phyloP scores from a whole-genome alignment of 192 early-diverging fungal species.

The Phycomyces nitens region DNA sequence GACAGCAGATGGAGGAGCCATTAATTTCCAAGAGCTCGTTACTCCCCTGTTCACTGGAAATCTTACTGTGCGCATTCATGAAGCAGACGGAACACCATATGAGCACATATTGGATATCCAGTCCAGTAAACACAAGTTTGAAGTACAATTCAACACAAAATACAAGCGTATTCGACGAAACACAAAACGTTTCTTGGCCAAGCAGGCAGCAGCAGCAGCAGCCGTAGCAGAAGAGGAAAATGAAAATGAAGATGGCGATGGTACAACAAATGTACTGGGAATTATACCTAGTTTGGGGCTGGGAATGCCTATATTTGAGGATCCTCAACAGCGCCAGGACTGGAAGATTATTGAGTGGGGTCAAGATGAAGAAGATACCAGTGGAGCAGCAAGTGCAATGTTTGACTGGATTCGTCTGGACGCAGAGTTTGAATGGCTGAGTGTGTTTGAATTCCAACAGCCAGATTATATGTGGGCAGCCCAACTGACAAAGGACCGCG shows the following conservation, averaged over 20 bases:
- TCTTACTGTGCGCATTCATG: conserved; percentile 72
- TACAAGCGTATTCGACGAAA: conserved; percentile 93
- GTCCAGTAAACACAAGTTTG: conserved; percentile 68
- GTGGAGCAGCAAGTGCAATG: conserved; percentile 52
- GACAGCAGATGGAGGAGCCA: conserved; percentile 4
- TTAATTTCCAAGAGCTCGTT: conserved; percentile 25
- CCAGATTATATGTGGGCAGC: conserved; percentile 95
- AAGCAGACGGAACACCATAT: conserved; percentile 80
- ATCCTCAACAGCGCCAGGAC: conserved; percentile 59
- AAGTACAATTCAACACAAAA: conserved; percentile 95
- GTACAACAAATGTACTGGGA: conserved; percentile 56
- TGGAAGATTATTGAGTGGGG: conserved; percentile 79
- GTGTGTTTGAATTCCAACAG: conserved; percentile 81
- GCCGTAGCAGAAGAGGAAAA: conserved; percentile 60
- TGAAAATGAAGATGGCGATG: conserved; percentile 62
- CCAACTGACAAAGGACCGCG: conserved; percentile 83
- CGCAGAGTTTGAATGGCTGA: conserved; percentile 92
- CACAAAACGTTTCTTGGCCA: conserved; percentile 67
- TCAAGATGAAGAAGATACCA: conserved; percentile 69
- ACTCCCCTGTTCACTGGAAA: conserved; percentile 54
- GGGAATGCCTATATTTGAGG: conserved; percentile 51
- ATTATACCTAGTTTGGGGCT: conserved; percentile 41
- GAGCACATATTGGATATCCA: conserved; percentile 83
- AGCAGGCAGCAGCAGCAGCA: conserved; percentile 66
- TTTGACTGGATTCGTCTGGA: conserved; percentile 98